These are phyloP conservation scores for Paraurostyla sp. DNA, from an alignment of 73 alveolate species.

Conservation along the genomic window DNA sequence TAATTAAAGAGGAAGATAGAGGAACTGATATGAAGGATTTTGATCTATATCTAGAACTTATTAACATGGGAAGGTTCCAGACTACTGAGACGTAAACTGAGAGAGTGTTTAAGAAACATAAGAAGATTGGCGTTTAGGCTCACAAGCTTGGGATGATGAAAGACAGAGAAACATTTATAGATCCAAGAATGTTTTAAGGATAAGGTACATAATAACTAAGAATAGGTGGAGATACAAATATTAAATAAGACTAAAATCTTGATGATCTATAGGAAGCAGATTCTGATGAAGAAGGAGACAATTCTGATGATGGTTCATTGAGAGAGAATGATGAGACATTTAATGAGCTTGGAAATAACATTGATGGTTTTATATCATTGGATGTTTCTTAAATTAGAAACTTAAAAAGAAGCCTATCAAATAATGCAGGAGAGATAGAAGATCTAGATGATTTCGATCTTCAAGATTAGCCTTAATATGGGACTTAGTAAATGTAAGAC, in stretches of 20 bases:
- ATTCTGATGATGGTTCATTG: not conserved
- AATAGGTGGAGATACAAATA: not conserved
- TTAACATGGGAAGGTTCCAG: not conserved
- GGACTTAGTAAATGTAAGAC: not conserved
- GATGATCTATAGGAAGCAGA: constrained; percentile 17
- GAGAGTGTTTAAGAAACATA: not conserved
- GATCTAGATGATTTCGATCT: not conserved
- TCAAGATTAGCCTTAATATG: not conserved
- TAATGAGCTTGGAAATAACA: not conserved
- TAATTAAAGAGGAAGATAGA: not conserved
- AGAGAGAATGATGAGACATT: not conserved
- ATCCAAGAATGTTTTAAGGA: constrained; percentile 43
- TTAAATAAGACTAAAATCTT: not conserved
- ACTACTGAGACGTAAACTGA: not conserved
- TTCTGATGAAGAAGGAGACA: not conserved
- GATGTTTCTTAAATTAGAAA: not conserved
- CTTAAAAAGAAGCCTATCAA: not conserved
- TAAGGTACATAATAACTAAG: not conserved
- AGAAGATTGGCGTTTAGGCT: not conserved
- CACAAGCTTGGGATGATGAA: not conserved
- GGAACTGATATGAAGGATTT: not conserved
- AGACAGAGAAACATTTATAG: not conserved
- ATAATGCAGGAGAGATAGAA: not conserved
- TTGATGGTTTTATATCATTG: constrained; percentile 2
- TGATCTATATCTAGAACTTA: not conserved